A percentile compares a stretch with the other conserved stretches of the same genome.
These are phyloP conservation scores for Lactarius indigo DNA, from an alignment of 768 basidiomycete species.

Conservation along the genomic window DNA sequence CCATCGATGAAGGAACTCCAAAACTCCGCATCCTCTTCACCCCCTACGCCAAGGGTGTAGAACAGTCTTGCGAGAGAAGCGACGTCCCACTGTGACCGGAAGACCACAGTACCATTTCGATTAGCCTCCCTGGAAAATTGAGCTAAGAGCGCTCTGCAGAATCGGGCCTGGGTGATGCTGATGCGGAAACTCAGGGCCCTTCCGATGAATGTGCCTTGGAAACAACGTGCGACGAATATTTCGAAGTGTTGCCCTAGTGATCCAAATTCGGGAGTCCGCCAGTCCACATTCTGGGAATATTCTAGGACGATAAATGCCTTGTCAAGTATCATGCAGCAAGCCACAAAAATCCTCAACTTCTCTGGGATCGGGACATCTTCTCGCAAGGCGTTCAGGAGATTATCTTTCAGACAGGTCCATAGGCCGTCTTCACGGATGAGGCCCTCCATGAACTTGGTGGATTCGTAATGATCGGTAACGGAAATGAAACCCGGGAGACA, in stretches of 20 bases:
- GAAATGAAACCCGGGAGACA: not conserved
- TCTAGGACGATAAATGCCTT: not conserved
- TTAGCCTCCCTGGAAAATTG: not conserved
- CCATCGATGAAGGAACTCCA: not conserved
- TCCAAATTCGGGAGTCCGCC: not conserved
- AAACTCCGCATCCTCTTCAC: not conserved
- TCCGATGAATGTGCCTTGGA: not conserved
- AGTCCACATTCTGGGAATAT: not conserved
- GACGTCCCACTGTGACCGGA: not conserved
- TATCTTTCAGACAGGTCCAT: not conserved
- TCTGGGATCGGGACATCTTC: not conserved
- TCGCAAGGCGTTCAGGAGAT: not conserved
- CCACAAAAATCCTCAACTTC: not conserved
- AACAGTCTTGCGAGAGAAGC: not conserved
- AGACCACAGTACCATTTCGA: not conserved
- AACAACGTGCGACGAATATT: not conserved
- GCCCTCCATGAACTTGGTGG: not conserved
- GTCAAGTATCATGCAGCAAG: conserved; percentile 3
- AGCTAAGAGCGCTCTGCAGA: not conserved
- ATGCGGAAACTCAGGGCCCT: not conserved
- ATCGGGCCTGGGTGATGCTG: not conserved
- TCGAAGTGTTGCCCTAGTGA: not conserved
- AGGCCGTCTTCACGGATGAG: not conserved
- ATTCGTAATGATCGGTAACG: not conserved
- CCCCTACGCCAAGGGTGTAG: not conserved